Conservation (phyloP, 352 stramenopile species). For the Phytophthora constricta region DNA sequence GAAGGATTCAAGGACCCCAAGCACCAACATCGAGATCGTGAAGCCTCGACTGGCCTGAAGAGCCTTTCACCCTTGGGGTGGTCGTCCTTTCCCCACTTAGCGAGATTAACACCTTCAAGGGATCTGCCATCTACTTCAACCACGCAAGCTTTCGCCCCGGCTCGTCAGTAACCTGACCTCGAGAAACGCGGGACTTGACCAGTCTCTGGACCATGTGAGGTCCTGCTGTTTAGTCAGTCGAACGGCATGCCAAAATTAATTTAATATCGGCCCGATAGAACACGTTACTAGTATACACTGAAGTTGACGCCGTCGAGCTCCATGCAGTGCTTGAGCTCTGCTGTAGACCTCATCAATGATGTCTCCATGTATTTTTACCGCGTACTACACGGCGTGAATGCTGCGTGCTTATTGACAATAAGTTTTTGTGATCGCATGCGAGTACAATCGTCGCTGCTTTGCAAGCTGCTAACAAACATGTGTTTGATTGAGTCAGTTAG, state of each 20-base stretch:
- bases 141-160: conserved; percentile 22
- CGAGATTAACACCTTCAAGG: conserved; percentile 12
- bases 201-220: not conserved
- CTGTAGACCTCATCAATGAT: too few relatives aligned
- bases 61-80: not conserved
- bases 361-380: not conserved
- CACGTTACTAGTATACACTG: not conserved
- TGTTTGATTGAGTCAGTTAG: not conserved
- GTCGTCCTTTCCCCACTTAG: conserved; percentile 9
- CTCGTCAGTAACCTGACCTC: conserved; percentile 13
- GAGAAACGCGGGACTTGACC: conserved; percentile 12
- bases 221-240: conserved; percentile 10
- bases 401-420: too few relatives aligned
- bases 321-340: too few relatives aligned
- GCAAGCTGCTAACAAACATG: conserved; percentile 21
- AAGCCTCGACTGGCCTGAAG: not conserved
- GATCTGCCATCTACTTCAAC: conserved; percentile 24
- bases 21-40: not conserved
- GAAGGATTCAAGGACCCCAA: conserved; percentile 2
- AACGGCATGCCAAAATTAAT: not conserved
- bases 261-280: not conserved
- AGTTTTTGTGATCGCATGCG: not conserved
- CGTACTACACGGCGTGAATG: too few relatives aligned
- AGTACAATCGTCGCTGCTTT: conserved; percentile 12
- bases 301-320: too few relatives aligned